Evolutionary conservation across 2,329 filamentous ascomycete species (phyloP), one percentile per base, ranked within the genome.

Genomic region (Emergomyces pasteurianus): DNA sequence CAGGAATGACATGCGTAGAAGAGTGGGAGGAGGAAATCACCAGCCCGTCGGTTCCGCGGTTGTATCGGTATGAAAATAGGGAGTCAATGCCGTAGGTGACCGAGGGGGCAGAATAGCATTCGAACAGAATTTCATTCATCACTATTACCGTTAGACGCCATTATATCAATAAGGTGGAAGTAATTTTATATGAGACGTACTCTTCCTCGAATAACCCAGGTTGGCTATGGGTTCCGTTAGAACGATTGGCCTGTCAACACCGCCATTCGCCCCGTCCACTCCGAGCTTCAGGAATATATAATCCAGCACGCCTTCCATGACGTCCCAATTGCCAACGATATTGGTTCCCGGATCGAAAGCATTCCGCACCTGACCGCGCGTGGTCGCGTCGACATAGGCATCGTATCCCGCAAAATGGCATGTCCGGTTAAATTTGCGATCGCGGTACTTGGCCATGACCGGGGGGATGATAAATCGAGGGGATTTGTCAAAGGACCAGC

Each of bases 191-290:
- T 7, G 18, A 56, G 53, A 79, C 86, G 65, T 77, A 95, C 90
- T 92, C 77, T 89, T 92, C 66, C 92, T 81, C 54, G 91, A 87
- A 71, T 99, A 99, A 14, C 84, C 85, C 63, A 96, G 74, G 73
- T 97, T 97, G 34, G 92, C 94, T 61, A 97, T 86, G 0, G 94
- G 87, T 75, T 99, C 94, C 0, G 94, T 99, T 86, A 99, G 91
- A 67, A 99, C 87, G 63, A 99, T 84, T 1, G 92, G 92, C 68
- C 91, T 80, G 68, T 92, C 90, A 64, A 99, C 85, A 28, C 83
- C 80, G 9, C 89, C 90, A 56, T 87, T 84, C 3, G 80, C 79
- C 3, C 75, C 68, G 65, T 95, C 90, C 67, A 99, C 82, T 4
- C 94, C 94, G 60, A 99, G 78, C 76, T 96, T 97, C 66, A 96